These are phyloP conservation scores for Fusarium compactum DNA, from an alignment of 2,329 filamentous ascomycete genomes.

Conservation along the genomic window DNA sequence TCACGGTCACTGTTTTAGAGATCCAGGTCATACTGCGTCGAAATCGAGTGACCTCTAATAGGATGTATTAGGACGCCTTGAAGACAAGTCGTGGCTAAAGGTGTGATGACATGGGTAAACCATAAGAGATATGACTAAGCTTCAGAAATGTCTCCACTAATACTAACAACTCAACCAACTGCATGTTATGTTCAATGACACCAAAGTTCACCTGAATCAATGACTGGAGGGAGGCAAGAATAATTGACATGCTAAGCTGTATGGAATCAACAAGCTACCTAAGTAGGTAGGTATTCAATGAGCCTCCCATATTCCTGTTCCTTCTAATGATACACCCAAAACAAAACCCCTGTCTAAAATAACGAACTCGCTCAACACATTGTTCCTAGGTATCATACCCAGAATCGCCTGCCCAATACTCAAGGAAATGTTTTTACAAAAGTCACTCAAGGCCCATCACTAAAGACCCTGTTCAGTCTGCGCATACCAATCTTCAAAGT, in stretches of 20 bases:
- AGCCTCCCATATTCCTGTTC: neutral
- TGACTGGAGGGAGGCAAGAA: neutral
- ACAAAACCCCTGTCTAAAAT: conserved; percentile 31
- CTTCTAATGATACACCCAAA: conserved; percentile 9
- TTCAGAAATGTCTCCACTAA: conserved; percentile 1
- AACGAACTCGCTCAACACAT: conserved; percentile 19
- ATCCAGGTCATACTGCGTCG: conserved; percentile 73
- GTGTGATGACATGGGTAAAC: conserved; percentile 18
- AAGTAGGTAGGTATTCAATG: neutral
- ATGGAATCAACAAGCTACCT: neutral
- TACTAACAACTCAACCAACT: neutral
- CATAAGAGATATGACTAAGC: conserved; percentile 41
- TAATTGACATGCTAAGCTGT: neutral
- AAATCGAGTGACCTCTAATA: conserved; percentile 12
- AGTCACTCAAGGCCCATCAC: conserved; percentile 10
- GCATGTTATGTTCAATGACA: neutral
- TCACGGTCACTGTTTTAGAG: conserved; percentile 75
- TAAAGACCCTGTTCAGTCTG: conserved; percentile 45
- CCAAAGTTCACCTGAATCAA: neutral
- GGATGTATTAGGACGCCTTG: conserved; percentile 17
- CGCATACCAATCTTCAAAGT: conserved; percentile 51
- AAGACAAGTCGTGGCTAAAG: conserved; percentile 40
- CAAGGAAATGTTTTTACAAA: conserved; percentile 19
- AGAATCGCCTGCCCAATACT: conserved; percentile 15
- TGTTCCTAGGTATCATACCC: conserved; percentile 10